Evolutionary conservation across 345 rosid species (phyloP).

Genomic region (Syzygium aqueum): DNA sequence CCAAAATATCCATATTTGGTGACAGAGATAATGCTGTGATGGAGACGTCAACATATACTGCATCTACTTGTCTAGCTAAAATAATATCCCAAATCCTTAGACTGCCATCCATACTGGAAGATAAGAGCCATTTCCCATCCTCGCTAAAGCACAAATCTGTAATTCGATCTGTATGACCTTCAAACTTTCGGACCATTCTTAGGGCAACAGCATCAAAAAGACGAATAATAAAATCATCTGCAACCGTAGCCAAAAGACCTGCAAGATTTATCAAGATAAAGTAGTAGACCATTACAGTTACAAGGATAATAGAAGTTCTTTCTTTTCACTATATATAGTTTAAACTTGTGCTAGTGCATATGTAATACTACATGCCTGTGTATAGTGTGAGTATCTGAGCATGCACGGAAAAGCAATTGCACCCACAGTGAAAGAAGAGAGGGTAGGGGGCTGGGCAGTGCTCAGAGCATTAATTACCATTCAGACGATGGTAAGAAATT

Average conservation of each 20-base stretch:
- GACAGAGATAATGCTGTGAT: conserved; percentile 90
- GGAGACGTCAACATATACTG: conserved; percentile 64
- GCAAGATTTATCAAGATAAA: conserved; percentile 9
- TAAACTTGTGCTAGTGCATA: neutral
- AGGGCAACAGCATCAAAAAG: conserved; percentile 66
- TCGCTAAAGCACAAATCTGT: conserved; percentile 88
- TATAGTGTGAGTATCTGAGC: neutral
- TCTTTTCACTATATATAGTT: neutral
- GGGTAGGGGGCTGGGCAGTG: neutral
- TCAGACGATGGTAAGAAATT: conserved; percentile 65
- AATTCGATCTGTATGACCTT: conserved; percentile 85
- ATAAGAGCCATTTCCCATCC: conserved; percentile 96
- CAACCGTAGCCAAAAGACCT: conserved; percentile 90
- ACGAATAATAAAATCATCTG: conserved; percentile 77
- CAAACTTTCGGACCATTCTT: conserved; percentile 91
- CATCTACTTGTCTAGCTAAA: conserved; percentile 88
- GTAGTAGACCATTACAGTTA: neutral
- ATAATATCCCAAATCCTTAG: conserved; percentile 91
- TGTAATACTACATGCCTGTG: neutral
- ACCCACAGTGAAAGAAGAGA: neutral
- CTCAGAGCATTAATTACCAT: conserved; percentile 30
- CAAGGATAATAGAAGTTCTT: neutral
- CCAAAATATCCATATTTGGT: conserved; percentile 88
- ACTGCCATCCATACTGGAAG: conserved; percentile 96
- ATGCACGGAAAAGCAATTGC: neutral